Percentiles rank a stretch among this genome's conserved stretches.
These are phyloP conservation scores for Globisporangium yorkense DNA, from an alignment of 352 stramenopile species.

Conservation along the genomic window DNA sequence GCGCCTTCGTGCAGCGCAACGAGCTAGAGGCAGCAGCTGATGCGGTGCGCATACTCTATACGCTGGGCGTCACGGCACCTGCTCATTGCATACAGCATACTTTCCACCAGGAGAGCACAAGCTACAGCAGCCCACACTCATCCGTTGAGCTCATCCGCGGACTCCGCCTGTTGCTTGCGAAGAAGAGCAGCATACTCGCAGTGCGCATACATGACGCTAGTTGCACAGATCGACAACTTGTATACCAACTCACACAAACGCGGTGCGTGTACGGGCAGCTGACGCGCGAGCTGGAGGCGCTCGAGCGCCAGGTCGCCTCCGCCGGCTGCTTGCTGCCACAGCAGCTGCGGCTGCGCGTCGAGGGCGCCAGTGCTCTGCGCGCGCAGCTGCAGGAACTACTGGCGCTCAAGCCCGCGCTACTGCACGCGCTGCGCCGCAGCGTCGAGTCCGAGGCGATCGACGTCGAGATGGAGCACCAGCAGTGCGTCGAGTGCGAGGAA, in stretches of 20 bases:
- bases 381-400: slow-evolving; percentile 25
- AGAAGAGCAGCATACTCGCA: slow-evolving; percentile 18
- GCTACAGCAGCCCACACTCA: not conserved
- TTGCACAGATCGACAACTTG: not conserved
- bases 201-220: slow-evolving; percentile 1
- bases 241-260: not conserved
- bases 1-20: slow-evolving; percentile 33
- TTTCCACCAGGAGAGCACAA: not conserved
- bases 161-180: slow-evolving; percentile 14
- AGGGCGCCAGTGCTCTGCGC: slow-evolving; percentile 15
- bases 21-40: slow-evolving; percentile 12
- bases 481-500: slow-evolving; percentile 10
- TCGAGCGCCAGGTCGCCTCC: slow-evolving; percentile 23
- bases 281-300: slow-evolving; percentile 28
- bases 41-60: not conserved
- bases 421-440: slow-evolving; percentile 32
- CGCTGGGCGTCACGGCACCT: not conserved
- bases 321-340: slow-evolving; percentile 18
- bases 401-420: slow-evolving; percentile 29
- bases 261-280: slow-evolving; percentile 12
- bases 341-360: slow-evolving; percentile 23
- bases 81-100: too few relatives aligned
- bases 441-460: slow-evolving; percentile 26
- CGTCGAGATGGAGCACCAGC: slow-evolving; percentile 38
- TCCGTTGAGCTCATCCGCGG: slow-evolving; percentile 16